A percentile compares a stretch with the other conserved stretches of the same genome.
These are phyloP conservation scores for Psophocarpus tetragonolobus DNA, from an alignment of 306 rosid species.

Conservation along the genomic window DNA sequence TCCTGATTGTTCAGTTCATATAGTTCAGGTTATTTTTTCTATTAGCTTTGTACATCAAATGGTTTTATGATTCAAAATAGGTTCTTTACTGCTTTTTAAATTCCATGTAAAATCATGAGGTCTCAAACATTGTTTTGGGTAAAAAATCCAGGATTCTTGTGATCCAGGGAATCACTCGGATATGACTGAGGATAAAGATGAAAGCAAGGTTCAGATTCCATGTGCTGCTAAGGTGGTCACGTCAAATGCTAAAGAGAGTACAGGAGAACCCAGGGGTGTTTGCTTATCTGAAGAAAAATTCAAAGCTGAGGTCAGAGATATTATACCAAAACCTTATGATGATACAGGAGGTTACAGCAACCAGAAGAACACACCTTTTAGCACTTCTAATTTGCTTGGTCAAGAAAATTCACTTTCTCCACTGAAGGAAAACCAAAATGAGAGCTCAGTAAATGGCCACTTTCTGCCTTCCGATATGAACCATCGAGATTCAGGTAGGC, in stretches of 20 bases:
- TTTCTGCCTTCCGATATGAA: conserved; percentile 40
- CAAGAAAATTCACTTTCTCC: conserved; percentile 56
- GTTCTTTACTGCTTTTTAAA: background rate
- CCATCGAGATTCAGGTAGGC: conserved; percentile 34
- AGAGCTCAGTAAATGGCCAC: conserved; percentile 40
- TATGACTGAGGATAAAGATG: conserved; percentile 78
- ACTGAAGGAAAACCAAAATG: conserved; percentile 41
- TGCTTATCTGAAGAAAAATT: conserved; percentile 39
- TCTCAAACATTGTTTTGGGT: conserved; percentile 33
- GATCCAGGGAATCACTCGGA: conserved; percentile 89
- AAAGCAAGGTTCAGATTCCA: conserved; percentile 57
- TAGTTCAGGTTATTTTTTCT: background rate
- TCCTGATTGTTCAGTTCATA: background rate
- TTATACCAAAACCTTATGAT: conserved; percentile 44
- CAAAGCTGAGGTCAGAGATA: conserved; percentile 40
- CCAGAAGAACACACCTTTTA: conserved; percentile 31
- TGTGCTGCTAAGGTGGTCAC: conserved; percentile 35
- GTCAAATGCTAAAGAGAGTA: conserved; percentile 46
- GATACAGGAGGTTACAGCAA: conserved; percentile 36
- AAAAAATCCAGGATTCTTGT: conserved; percentile 67
- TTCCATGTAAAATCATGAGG: conserved; percentile 8
- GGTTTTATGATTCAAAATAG: conserved; percentile 28
- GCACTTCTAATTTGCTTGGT: conserved; percentile 43
- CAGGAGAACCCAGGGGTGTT: conserved; percentile 33
- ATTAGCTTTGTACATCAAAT: background rate